phyloP scores from a whole-genome alignment of 2,329 filamentous ascomycete species.

The Onygenales sp. region DNA sequence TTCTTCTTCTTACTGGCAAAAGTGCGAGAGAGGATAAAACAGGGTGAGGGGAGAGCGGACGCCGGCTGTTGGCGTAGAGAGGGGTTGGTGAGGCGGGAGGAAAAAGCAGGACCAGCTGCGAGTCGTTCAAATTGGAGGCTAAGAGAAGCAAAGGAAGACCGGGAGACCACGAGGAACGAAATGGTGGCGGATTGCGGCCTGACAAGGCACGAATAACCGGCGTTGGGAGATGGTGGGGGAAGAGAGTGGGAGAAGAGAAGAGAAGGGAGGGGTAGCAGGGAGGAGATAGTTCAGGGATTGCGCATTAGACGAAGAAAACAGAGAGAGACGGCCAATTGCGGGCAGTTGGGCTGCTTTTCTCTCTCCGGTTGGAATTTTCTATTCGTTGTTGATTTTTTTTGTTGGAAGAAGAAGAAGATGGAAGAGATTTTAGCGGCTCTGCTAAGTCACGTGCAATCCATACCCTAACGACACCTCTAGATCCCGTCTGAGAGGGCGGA shows the following conservation, averaged over 20 bases:
- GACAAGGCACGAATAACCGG: conserved; percentile 31
- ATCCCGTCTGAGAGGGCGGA: too few species aligned
- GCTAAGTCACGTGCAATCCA: not conserved
- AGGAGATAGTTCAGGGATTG: not conserved
- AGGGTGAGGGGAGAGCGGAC: conserved; percentile 1
- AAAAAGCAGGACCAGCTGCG: conserved; percentile 57
- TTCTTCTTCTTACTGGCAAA: conserved; percentile 54
- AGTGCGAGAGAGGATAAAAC: conserved; percentile 13
- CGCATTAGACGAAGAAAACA: not conserved
- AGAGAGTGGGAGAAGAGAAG: not conserved
- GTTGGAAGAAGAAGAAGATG: not conserved
- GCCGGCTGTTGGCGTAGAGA: conserved; percentile 2
- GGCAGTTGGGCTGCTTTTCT: not conserved
- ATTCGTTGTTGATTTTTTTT: not conserved
- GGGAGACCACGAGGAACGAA: conserved; percentile 14
- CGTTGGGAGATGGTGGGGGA: conserved; percentile 14
- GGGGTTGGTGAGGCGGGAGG: conserved; percentile 13
- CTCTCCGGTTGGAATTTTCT: not conserved
- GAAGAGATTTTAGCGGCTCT: not conserved
- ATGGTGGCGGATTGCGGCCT: conserved; percentile 2
- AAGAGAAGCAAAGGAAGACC: conserved; percentile 30
- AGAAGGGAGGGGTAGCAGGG: not conserved
- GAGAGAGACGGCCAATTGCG: not conserved
- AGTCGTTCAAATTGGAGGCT: conserved; percentile 29
- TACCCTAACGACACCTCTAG: not conserved